Base-by-base conservation (phyloP, 805 yeast genomes). In the Candida andamanensis region DNA sequence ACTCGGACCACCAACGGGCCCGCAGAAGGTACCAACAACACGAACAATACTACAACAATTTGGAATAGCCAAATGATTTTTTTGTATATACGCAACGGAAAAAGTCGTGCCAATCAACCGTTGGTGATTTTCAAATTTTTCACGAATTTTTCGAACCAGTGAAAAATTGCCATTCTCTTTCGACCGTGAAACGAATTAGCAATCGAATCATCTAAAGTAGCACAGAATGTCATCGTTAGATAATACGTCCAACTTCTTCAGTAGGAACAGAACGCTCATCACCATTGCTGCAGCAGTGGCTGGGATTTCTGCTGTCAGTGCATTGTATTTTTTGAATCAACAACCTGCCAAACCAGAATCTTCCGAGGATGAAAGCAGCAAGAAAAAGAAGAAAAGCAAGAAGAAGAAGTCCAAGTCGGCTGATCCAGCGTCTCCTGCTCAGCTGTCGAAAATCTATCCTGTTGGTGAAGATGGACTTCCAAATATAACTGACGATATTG, bases 271-370 rank as follows among this genome's bases (percentile, higher is more conserved):
- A 54, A 62, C 74, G n/a, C 83, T 80, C 24, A 68, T 82, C 33
- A 60, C 76, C 19, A 72, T 80, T 28, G 33, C 40, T 16, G 67
- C 85, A 8, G 72, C 78, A 6, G 71, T 78, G 40, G 82, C 82
- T 30, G 75, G 76, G 37, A 72, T 76, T 31, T 70, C 80, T 23
- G 85, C 80, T 18, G 71, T 74, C 21, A 80, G 84, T 7, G 76
- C 72, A 45, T 72, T 69, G 45, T 67, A 65, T 42, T 60, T 58
- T 44, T 58, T 57, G 33, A 56, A 62, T 37, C 60, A 47, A 44
- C 45, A 42, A 24, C 22, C 22, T 19, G 22, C 8, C 11, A 19
- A 19, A 11, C n/a, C n/a, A n/a, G n/a, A n/a, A n/a, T 13, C 15
- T 16, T 7, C 23, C 7, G 10, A 26, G 29, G 24, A 40, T 7